These are phyloP conservation scores for Suhomyces sp. DNA, from an alignment of 805 yeast species.

Conservation along the genomic window DNA sequence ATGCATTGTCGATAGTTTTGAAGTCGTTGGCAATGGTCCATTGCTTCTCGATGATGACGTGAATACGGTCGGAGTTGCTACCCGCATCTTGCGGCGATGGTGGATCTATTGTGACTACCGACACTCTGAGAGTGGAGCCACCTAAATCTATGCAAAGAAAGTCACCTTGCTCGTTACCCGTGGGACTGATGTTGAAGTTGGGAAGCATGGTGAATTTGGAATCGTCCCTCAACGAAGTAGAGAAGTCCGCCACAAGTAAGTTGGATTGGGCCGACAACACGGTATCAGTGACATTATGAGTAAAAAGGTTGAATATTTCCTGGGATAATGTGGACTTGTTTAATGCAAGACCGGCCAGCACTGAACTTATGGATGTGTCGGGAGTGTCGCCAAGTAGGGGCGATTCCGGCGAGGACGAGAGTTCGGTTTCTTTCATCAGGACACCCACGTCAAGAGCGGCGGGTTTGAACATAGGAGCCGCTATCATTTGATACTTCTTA, in stretches of 20 bases:
- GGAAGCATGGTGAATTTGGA: constrained; percentile 39
- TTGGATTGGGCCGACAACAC: constrained; percentile 10
- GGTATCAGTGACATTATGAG: constrained; percentile 7
- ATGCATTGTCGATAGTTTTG: constrained; percentile 39
- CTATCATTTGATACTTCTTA: not conserved
- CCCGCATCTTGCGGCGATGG: constrained; percentile 5
- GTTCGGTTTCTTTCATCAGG: not conserved
- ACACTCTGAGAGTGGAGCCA: constrained; percentile 51
- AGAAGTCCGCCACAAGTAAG: constrained; percentile 19
- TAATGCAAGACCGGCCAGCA: not conserved
- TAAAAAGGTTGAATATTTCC: constrained; percentile 4
- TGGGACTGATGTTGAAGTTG: constrained; percentile 34
- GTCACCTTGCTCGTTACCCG: constrained; percentile 36
- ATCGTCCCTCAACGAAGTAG: constrained; percentile 25
- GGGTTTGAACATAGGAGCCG: not conserved
- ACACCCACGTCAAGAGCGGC: not conserved
- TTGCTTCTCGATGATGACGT: constrained; percentile 27
- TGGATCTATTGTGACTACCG: constrained; percentile 32
- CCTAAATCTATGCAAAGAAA: constrained; percentile 54
- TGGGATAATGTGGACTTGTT: constrained; percentile 1
- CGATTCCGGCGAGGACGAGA: constrained; percentile 3
- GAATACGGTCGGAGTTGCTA: constrained; percentile 17
- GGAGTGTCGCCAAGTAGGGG: constrained; percentile 1
- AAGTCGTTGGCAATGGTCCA: constrained; percentile 38
- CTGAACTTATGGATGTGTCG: constrained; percentile 2